Percentiles rank a stretch among this genome's conserved stretches.
Evolutionary conservation across 2,329 filamentous ascomycete genomes (phyloP).

Genomic region (Cladosporium sp.): DNA sequence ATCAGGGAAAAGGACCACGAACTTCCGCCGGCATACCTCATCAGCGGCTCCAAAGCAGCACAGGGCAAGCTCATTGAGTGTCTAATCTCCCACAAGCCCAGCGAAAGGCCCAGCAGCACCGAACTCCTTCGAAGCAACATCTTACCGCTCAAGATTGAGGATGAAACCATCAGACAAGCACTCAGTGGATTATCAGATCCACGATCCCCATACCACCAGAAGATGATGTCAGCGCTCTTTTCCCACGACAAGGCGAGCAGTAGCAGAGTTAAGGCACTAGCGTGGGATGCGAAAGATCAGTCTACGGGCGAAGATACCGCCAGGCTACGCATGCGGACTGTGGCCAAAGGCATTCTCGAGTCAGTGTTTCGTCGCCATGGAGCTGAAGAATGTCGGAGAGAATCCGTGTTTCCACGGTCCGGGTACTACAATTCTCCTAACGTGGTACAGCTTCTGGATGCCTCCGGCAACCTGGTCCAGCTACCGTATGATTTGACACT

Average conservation of each 20-base stretch:
- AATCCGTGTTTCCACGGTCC: slow-evolving; percentile 75
- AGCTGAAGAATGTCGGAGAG: slow-evolving; percentile 73
- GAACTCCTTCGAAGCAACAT: slow-evolving; percentile 82
- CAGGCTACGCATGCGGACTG: slow-evolving; percentile 22
- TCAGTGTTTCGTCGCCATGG: slow-evolving; percentile 85
- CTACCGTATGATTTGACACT: slow-evolving; percentile 91
- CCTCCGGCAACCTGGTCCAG: slow-evolving; percentile 81
- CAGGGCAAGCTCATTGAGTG: slow-evolving; percentile 75
- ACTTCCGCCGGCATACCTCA: slow-evolving; percentile 69
- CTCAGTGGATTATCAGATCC: slow-evolving; percentile 77
- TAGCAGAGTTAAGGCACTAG: slow-evolving; percentile 69
- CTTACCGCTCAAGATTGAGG: slow-evolving; percentile 85
- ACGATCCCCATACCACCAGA: slow-evolving; percentile 80
- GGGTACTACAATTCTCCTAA: slow-evolving; percentile 65
- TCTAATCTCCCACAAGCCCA: slow-evolving; percentile 75
- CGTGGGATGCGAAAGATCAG: slow-evolving; percentile 42
- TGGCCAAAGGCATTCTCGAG: slow-evolving; percentile 69
- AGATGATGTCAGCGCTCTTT: slow-evolving; percentile 83
- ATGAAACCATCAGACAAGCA: slow-evolving; percentile 80
- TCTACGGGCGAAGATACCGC: slow-evolving; percentile 20
- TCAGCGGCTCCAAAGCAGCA: slow-evolving; percentile 58
- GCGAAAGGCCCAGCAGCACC: slow-evolving; percentile 72
- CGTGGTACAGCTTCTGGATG: slow-evolving; percentile 74
- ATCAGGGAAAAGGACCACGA: slow-evolving; percentile 63
- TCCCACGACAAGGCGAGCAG: slow-evolving; percentile 45